These are phyloP conservation scores for Podila minutissima DNA, from an alignment of 192 early-diverging fungal species.

Conservation along the genomic window DNA sequence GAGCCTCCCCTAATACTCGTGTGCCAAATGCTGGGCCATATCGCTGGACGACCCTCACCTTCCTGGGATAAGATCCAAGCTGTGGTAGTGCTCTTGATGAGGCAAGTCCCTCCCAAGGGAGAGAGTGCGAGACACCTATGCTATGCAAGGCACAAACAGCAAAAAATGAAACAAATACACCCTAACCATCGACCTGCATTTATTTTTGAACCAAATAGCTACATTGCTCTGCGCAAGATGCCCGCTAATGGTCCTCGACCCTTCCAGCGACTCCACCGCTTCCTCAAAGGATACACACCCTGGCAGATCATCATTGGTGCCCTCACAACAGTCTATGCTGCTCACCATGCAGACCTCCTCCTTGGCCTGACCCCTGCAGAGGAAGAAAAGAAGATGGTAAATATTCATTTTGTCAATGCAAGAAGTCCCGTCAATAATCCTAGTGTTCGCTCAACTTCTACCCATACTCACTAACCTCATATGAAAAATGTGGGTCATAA, in stretches of 20 bases:
- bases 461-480: not conserved
- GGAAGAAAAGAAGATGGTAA: constrained; percentile 41
- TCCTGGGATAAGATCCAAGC: constrained; percentile 86
- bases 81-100: constrained; percentile 62
- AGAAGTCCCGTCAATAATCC: too few relatives aligned
- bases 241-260: constrained; percentile 30
- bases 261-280: constrained; percentile 20
- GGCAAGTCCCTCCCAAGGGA: constrained; percentile 32
- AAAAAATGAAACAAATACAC: not conserved
- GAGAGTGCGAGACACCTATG: not conserved
- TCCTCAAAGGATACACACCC: constrained; percentile 31
- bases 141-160: too few relatives aligned
- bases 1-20: too few relatives aligned
- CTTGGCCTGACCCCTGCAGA: constrained; percentile 42
- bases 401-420: not conserved
- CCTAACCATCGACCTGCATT: not conserved
- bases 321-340: constrained; percentile 39
- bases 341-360: constrained; percentile 42
- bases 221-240: constrained; percentile 24
- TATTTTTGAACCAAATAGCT: not conserved
- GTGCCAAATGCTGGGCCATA: constrained; percentile 86
- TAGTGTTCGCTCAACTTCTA: too few relatives aligned
- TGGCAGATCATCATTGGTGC: constrained; percentile 46
- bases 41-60: constrained; percentile 89
- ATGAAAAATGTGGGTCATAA: too few relatives aligned